A percentile compares a stretch with the other conserved stretches of the same genome.
phyloP scores from a whole-genome alignment of 78 protist genomes.

The Dictyostelium capitatum region DNA sequence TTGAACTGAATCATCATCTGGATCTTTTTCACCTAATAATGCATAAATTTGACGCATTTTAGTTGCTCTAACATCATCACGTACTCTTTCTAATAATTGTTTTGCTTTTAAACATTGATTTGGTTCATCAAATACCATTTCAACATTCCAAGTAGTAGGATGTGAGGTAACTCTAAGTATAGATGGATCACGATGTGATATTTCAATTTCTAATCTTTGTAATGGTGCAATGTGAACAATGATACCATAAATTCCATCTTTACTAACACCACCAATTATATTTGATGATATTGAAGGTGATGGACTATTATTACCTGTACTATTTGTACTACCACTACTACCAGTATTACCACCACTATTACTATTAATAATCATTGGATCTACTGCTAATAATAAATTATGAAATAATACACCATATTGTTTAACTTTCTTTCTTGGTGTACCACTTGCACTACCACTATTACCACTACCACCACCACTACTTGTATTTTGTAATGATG shows the following conservation, averaged over 20 bases:
- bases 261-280: not conserved
- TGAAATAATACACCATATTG: slow-evolving; percentile 50
- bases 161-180: slow-evolving; percentile 46
- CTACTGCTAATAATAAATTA: slow-evolving; percentile 46
- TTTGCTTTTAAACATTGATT: slow-evolving; percentile 41
- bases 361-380: slow-evolving; percentile 3
- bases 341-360: not conserved
- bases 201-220: slow-evolving; percentile 63
- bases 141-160: slow-evolving; percentile 78
- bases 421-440: slow-evolving; percentile 38
- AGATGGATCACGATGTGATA: slow-evolving; percentile 46
- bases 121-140: slow-evolving; percentile 69
- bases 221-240: slow-evolving; percentile 71
- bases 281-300: not conserved
- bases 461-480: not conserved
- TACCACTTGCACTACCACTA: not conserved
- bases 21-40: slow-evolving; percentile 75
- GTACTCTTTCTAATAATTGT: slow-evolving; percentile 42
- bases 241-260: slow-evolving; percentile 34
- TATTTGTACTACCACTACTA: not conserved
- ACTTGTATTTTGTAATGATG: too few species aligned
- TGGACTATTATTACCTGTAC: not conserved
- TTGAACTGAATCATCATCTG: slow-evolving; percentile 37
- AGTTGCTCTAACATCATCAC: slow-evolving; percentile 61
- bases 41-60: slow-evolving; percentile 79